A percentile compares a stretch with the other conserved stretches of the same genome.
Conservation (phyloP, 108 stramenopile genomes). For the Cyclotella cryptica region DNA sequence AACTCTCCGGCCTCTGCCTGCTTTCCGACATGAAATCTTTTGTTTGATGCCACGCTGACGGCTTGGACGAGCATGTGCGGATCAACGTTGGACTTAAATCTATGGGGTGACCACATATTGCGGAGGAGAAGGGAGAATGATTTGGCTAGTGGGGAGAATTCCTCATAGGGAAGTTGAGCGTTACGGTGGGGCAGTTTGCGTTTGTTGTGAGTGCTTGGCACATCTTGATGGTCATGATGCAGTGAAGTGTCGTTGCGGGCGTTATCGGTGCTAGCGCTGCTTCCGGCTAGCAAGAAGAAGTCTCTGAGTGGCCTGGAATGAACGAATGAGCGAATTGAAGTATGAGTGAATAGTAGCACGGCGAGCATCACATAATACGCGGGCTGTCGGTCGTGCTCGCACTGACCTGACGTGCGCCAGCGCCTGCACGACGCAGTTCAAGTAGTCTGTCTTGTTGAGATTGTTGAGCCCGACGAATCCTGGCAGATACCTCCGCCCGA, state of each 20-base stretch:
- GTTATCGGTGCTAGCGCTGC: conserved; percentile 3
- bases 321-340: not conserved
- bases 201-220: conserved; percentile 5
- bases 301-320: conserved; percentile 78
- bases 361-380: not conserved
- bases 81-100: conserved; percentile 94
- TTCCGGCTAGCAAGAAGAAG: conserved; percentile 81
- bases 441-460: conserved; percentile 92
- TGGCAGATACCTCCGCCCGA: conserved; percentile 92
- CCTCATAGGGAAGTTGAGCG: conserved; percentile 16
- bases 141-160: conserved; percentile 66
- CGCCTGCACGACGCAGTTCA: conserved; percentile 93
- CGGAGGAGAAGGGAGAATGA: conserved; percentile 93
- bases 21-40: conserved; percentile 85
- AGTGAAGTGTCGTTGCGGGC: not conserved
- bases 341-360: not conserved
- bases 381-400: not conserved
- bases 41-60: conserved; percentile 85
- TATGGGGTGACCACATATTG: conserved; percentile 93
- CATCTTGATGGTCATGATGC: not conserved
- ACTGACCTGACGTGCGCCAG: conserved; percentile 82
- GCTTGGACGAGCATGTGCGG: conserved; percentile 97
- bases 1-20: conserved; percentile 95
- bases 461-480: conserved; percentile 97
- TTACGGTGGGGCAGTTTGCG: conserved; percentile 20